Evolutionary conservation across 2,329 filamentous ascomycete species (phyloP), one percentile per base, ranked within the genome.

Genomic region (Lithohypha guttulata): DNA sequence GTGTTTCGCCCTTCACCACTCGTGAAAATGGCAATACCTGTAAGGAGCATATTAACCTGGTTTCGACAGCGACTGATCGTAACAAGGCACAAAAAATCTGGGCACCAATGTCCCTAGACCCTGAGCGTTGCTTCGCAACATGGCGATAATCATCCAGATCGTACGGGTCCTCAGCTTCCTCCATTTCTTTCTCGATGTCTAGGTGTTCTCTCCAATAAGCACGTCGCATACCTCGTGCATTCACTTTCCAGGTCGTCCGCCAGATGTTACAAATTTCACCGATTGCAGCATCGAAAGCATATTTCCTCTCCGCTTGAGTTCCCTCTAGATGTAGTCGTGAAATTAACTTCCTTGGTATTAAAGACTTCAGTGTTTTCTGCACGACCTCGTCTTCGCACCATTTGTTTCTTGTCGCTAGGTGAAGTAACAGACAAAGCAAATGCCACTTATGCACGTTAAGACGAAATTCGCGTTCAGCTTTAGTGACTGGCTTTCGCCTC

Each of bases 21-120:
- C 62, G 70, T 2, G 69, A 66, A 49, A 87, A 87, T 0, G 82
- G 71, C 1, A 98, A 66, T 1, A 80, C 76, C 50, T 98, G 91
- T 3, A 98, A 64, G 3, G 91, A 98, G 58, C 86, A 95, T 1
- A 96, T 82, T 3, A 98, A 68, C 9, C 91, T 74, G 4, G 84
- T 71, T 46, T 85, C 77, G 5, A 96, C 76, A 2, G 84, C 86
- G n/a, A 73, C 76, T n/a, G 77, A 75, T 13, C 91, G 78, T 3
- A 98, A 68, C 21, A 96, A 61, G 2, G 87, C 82, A 57, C 91
- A 96, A 53, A 93, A 94, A 0, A 98, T 59, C 56, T 96, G 87
- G 2, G 85, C 83, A 1, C 87, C 91, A 7, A 93, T 70, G 57
- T 98, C 91, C 47, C 87, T 76, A 6, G 89, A 96, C 1, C 89